Evolutionary conservation across 2,329 filamentous ascomycete species (phyloP).

Genomic region (Scedosporium minutisporum): DNA sequence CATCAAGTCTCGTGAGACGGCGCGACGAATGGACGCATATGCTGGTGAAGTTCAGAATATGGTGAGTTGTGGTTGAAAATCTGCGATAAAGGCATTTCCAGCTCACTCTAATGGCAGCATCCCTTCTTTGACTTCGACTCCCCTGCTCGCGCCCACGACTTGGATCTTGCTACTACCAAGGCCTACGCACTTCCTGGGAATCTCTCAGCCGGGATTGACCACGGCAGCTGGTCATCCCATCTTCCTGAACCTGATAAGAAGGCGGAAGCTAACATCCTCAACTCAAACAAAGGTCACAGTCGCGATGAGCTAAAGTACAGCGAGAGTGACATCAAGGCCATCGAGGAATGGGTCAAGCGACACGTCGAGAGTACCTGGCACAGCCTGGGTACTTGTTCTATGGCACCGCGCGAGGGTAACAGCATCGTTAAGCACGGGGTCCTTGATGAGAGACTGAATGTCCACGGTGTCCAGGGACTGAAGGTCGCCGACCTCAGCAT

Average conservation of each 20-base stretch:
- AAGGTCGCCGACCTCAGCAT: constrained; percentile 29
- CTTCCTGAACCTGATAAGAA: constrained; percentile 43
- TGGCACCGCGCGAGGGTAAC: constrained; percentile 68
- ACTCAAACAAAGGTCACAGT: constrained; percentile 52
- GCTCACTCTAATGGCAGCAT: constrained; percentile 33
- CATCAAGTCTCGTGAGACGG: constrained; percentile 73
- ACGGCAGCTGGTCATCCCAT: constrained; percentile 60
- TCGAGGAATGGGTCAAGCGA: constrained; percentile 62
- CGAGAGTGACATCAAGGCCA: constrained; percentile 50
- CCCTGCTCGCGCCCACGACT: constrained; percentile 58
- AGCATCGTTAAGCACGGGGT: constrained; percentile 74
- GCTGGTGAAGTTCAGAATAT: constrained; percentile 60
- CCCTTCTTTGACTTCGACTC: constrained; percentile 65
- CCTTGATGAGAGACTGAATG: constrained; percentile 64
- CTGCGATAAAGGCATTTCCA: too few species aligned
- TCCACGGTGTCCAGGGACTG: constrained; percentile 28
- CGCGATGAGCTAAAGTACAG: constrained; percentile 58
- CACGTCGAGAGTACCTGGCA: constrained; percentile 65
- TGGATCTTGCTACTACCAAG: constrained; percentile 68
- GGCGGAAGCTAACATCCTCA: constrained; percentile 38
- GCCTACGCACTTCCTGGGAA: constrained; percentile 66
- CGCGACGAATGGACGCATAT: constrained; percentile 67
- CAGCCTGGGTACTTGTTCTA: constrained; percentile 45
- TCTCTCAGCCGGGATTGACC: constrained; percentile 60
- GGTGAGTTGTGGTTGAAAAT: constrained; percentile 18